These are phyloP conservation scores for Yamadazyma buinensis DNA, from an alignment of 1,139 yeast species.

Conservation along the genomic window DNA sequence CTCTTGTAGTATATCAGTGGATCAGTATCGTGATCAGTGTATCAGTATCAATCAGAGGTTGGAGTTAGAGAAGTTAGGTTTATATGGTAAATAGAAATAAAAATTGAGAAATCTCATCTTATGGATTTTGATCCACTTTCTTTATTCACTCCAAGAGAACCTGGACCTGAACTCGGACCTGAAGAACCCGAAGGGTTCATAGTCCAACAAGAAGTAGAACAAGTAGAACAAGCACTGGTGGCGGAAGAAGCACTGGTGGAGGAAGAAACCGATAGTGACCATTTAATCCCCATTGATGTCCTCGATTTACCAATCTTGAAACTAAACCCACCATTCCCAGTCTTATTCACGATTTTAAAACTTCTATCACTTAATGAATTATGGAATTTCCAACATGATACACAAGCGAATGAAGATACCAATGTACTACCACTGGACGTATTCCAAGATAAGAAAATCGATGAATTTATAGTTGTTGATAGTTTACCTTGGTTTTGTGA, in stretches of 20 bases:
- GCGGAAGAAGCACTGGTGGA: not conserved
- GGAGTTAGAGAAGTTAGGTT: too few relatives aligned
- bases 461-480: conserved; percentile 14
- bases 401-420: conserved; percentile 1
- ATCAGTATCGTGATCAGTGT: too few relatives aligned
- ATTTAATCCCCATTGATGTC: conserved; percentile 43
- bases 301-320: conserved; percentile 64
- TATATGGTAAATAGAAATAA: too few relatives aligned
- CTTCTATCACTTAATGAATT: conserved; percentile 50
- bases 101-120: conserved; percentile 1
- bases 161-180: not conserved
- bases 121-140: conserved; percentile 45
- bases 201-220: not conserved
- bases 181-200: not conserved
- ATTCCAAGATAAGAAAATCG: conserved; percentile 18
- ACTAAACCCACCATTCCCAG: conserved; percentile 46
- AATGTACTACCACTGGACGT: conserved; percentile 5
- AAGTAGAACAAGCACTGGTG: not conserved
- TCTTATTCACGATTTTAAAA: conserved; percentile 42
- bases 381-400: conserved; percentile 47
- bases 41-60: too few relatives aligned
- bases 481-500: conserved; percentile 40
- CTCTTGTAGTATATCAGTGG: too few relatives aligned
- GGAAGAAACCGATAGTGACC: conserved; percentile 9
- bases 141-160: conserved; percentile 28